Percentiles rank a stretch among this genome's conserved stretches.
These are phyloP conservation scores for Dendrocalamus latiflorus DNA, from an alignment of 202 grass and related monocot genomes.

Conservation along the genomic window DNA sequence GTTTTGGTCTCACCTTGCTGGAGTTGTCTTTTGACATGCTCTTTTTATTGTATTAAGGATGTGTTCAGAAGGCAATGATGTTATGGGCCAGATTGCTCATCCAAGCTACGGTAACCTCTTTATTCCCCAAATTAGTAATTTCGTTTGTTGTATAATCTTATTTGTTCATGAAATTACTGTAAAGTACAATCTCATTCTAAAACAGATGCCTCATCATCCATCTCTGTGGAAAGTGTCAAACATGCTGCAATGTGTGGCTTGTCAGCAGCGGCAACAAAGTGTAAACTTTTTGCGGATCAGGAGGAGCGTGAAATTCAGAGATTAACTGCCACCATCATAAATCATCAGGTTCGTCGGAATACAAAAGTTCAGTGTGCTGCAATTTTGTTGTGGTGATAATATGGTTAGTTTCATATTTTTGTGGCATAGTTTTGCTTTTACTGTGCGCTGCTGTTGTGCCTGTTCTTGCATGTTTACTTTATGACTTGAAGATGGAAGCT, in stretches of 20 bases:
- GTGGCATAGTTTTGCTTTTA: conserved; percentile 8
- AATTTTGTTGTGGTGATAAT: conserved; percentile 4
- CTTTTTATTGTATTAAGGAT: conserved; percentile 51
- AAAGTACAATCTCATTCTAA: conserved; percentile 21
- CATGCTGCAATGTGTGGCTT: conserved; percentile 79
- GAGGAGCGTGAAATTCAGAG: conserved; percentile 99
- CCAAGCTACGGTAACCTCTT: conserved; percentile 41
- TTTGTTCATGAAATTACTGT: conserved; percentile 5
- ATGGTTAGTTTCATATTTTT: conserved; percentile 3
- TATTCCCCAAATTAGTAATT: background rate
- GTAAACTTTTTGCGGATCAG: conserved; percentile 95
- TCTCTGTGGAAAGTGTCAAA: conserved; percentile 60
- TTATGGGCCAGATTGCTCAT: conserved; percentile 29
- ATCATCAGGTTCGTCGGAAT: conserved; percentile 62
- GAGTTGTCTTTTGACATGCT: conserved; percentile 29
- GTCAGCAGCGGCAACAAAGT: conserved; percentile 76
- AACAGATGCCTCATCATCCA: conserved; percentile 42
- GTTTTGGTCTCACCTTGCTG: background rate
- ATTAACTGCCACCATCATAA: conserved; percentile 85
- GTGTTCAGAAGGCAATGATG: conserved; percentile 51
- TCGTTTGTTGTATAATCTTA: conserved; percentile 1
- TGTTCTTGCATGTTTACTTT: background rate
- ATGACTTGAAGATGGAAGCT: background rate
- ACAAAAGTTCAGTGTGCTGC: background rate
- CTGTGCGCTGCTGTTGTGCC: background rate